Evolutionary conservation across 2,329 filamentous ascomycete genomes (phyloP).

Genomic region (Hypoxylon sp.): DNA sequence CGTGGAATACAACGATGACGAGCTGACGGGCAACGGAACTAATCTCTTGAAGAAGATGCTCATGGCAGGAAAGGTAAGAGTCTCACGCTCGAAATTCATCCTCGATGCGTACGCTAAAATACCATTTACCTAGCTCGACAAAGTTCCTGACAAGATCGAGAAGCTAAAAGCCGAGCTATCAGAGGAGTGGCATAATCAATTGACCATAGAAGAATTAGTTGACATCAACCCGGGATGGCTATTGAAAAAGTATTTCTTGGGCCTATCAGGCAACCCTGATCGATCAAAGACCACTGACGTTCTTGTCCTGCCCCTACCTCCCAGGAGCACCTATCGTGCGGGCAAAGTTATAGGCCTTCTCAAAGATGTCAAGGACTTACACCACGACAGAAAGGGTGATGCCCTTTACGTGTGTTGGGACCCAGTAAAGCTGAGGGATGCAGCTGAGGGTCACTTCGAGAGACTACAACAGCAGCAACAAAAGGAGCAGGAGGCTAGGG

Average conservation of each 20-base stretch:
- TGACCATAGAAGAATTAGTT: slow-evolving; percentile 21
- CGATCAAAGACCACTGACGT: slow-evolving; percentile 24
- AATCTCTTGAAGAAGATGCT: slow-evolving; percentile 27
- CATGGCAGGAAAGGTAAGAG: slow-evolving; percentile 16
- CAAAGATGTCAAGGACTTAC: slow-evolving; percentile 16
- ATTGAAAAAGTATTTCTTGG: slow-evolving; percentile 32
- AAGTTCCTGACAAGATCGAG: slow-evolving; percentile 28
- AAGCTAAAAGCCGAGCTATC: slow-evolving; percentile 24
- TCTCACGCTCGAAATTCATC: background rate
- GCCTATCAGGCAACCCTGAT: slow-evolving; percentile 21
- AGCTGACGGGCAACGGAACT: slow-evolving; percentile 25
- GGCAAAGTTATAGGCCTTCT: slow-evolving; percentile 7
- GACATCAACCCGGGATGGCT: slow-evolving; percentile 6
- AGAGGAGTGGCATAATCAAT: slow-evolving; percentile 25
- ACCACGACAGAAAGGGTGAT: slow-evolving; percentile 10
- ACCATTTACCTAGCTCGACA: slow-evolving; percentile 24
- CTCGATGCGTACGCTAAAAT: background rate
- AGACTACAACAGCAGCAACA: slow-evolving; percentile 1
- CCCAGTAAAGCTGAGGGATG: slow-evolving; percentile 6
- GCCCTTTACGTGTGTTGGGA: slow-evolving; percentile 31
- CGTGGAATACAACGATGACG: slow-evolving; percentile 17
- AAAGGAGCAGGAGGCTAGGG: slow-evolving; percentile 4
- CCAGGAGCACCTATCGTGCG: background rate
- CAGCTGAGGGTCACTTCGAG: slow-evolving; percentile 9
- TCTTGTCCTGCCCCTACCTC: slow-evolving; percentile 23